These are phyloP conservation scores for Tuber borchii DNA, from an alignment of 495 filamentous ascomycete genomes.

Conservation along the genomic window DNA sequence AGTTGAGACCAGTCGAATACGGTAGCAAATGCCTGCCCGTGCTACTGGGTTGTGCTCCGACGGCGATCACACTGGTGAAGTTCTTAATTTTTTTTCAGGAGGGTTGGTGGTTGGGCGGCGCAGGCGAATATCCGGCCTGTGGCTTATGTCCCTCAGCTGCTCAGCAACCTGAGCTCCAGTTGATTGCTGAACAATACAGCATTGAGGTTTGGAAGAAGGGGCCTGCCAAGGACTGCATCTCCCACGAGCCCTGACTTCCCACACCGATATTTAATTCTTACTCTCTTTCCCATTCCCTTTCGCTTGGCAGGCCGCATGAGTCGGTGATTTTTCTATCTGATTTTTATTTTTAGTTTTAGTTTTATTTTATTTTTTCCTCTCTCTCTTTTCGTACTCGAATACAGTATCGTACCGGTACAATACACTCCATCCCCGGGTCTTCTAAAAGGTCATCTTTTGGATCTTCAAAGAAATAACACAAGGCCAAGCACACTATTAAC, in stretches of 20 bases:
- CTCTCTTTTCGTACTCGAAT: too few species aligned
- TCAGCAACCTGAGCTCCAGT: not conserved
- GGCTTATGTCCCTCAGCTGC: not conserved
- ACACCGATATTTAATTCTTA: not conserved
- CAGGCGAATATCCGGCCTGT: not conserved
- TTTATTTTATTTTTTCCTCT: not conserved
- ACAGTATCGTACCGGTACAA: not conserved
- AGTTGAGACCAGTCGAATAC: not conserved
- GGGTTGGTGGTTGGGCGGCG: not conserved
- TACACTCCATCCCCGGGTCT: not conserved
- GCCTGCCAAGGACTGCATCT: not conserved
- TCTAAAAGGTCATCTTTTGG: not conserved
- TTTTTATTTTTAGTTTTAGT: not conserved
- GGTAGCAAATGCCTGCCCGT: not conserved
- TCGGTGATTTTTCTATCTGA: not conserved
- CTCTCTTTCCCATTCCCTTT: not conserved
- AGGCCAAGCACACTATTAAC: not conserved
- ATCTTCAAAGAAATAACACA: not conserved
- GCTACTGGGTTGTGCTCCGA: not conserved
- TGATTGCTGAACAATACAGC: not conserved
- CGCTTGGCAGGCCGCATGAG: not conserved
- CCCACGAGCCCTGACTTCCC: not conserved
- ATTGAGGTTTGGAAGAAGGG: not conserved
- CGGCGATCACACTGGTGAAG: not conserved
- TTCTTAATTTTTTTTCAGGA: not conserved